These are phyloP conservation scores for Eimeria necatrix DNA, from an alignment of 169 alveolate species.

Conservation along the genomic window DNA sequence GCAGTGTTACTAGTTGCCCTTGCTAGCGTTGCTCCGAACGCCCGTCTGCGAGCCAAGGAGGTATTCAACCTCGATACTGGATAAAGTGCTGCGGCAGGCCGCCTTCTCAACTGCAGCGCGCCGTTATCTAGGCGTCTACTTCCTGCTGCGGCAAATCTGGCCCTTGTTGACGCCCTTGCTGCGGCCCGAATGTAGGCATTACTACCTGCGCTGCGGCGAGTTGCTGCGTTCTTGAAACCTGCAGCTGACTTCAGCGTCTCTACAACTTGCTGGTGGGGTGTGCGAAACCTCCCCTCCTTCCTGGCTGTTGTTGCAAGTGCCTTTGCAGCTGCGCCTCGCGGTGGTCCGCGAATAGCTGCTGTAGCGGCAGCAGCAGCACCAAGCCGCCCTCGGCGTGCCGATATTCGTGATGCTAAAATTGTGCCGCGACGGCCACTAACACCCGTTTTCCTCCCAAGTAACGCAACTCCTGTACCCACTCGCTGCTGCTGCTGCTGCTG, in stretches of 20 bases:
- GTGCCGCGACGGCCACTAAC: constrained; percentile 60
- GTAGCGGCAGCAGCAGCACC: constrained; percentile 66
- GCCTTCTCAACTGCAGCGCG: constrained; percentile 34
- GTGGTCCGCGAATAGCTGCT: constrained; percentile 43
- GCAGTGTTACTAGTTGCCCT: constrained; percentile 5
- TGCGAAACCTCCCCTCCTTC: background rate
- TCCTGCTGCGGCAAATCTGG: background rate
- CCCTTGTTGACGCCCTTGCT: background rate
- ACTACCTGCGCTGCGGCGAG: constrained; percentile 58
- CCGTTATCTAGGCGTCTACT: constrained; percentile 20
- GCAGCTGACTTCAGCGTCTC: constrained; percentile 65
- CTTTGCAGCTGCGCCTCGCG: constrained; percentile 50
- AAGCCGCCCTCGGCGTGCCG: constrained; percentile 43
- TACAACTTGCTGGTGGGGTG: constrained; percentile 59
- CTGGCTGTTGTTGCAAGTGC: constrained; percentile 31
- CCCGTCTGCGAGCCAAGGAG: constrained; percentile 57
- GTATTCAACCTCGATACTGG: constrained; percentile 37
- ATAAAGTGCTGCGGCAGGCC: background rate
- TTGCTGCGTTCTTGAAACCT: constrained; percentile 14
- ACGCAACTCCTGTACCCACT: background rate
- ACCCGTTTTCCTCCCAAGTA: constrained; percentile 1
- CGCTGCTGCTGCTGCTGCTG: constrained; percentile 19
- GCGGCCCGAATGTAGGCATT: background rate
- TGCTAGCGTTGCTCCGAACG: constrained; percentile 18
- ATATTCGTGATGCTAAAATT: background rate